Percentiles rank a stretch among this genome's conserved stretches.
These are phyloP conservation scores for Penicillium fuscoglaucum DNA, from an alignment of 2,329 filamentous ascomycete species.

Conservation along the genomic window DNA sequence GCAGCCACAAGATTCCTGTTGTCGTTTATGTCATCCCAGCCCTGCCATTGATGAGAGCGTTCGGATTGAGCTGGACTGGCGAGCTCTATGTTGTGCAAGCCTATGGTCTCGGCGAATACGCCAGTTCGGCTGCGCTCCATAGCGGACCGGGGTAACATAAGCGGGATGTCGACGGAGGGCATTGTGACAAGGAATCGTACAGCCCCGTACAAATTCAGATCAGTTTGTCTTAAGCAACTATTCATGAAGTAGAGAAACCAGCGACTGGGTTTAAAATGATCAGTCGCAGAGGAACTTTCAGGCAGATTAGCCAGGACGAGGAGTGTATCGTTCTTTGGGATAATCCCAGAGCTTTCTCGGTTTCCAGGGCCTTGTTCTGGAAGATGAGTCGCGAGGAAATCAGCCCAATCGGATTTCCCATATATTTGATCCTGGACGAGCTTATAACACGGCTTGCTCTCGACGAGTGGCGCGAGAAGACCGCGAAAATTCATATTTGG, in stretches of 20 bases:
- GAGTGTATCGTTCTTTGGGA: slow-evolving; percentile 67
- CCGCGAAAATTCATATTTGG: slow-evolving; percentile 56
- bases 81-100: slow-evolving; percentile 53
- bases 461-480: slow-evolving; percentile 61
- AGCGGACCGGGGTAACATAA: slow-evolving; percentile 62
- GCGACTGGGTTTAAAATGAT: slow-evolving; percentile 53
- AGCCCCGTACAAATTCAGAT: slow-evolving; percentile 74
- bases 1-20: slow-evolving; percentile 33
- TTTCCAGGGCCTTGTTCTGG: slow-evolving; percentile 52
- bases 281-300: slow-evolving; percentile 54
- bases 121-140: slow-evolving; percentile 57
- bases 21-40: slow-evolving; percentile 25
- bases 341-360: slow-evolving; percentile 38
- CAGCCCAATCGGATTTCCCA: slow-evolving; percentile 57
- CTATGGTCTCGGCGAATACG: slow-evolving; percentile 59
- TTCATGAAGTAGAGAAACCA: slow-evolving; percentile 57
- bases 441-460: slow-evolving; percentile 49
- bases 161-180: slow-evolving; percentile 59
- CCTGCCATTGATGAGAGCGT: slow-evolving; percentile 25
- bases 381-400: slow-evolving; percentile 46
- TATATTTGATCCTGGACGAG: slow-evolving; percentile 57
- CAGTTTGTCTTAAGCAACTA: slow-evolving; percentile 56
- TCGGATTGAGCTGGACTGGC: slow-evolving; percentile 44
- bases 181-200: slow-evolving; percentile 78
- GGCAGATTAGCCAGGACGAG: slow-evolving; percentile 70